Evolutionary conservation across 495 filamentous ascomycete species (phyloP), one percentile per base, ranked within the genome.

Genomic region (Penicillium argentinense): DNA sequence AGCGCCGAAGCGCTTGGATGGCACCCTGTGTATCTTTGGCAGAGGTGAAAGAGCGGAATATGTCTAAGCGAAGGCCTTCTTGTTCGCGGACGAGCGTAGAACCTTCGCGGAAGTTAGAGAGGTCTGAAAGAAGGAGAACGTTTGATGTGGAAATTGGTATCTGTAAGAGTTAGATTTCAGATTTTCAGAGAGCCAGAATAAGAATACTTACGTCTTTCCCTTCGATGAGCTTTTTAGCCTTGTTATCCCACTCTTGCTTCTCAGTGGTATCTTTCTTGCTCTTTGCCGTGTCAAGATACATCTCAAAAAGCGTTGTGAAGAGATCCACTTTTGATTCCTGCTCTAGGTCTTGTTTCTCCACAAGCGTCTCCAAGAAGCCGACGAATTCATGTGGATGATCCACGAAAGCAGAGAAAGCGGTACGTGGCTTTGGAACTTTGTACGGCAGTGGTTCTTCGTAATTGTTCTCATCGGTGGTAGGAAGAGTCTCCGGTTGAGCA

Each of bases 231-330:
- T 74, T 78, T 67, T 92, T 95, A 1, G 93, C 93, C 60, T 95
- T 97, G 12, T 68, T 74, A 56, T 97, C 89, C 93, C 93, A 98
- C 47, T 85, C 77, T 47, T 85, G 77, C 53, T 81, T 84, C 49
- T 91, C 84, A 23, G 60, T 48, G 4, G 72, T 68, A 29, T 84
- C 81, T 52, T 81, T 86, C 56, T 83, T 84, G n/a, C 81, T 75
- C 53, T 80, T 86, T 29, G 91, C 87, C 44, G 88, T 89, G 55
- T 96, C 87, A 16, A 98, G 75, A 63, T 97, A 98, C 83, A 97
- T 96, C 61, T 98, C 93, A 62, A 98, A 97, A 22, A 98, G 67
- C 0, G 93, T 96, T 1, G 93, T 97, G 65, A 92, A 92, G 29
- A 98, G 81, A 64, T 97, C 95, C 5, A 81, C 75, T 54, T 83